A percentile compares a stretch with the other conserved stretches of the same genome.
phyloP scores from a whole-genome alignment of 2,329 filamentous ascomycete genomes.

The Aspergillus ochraceoroseus region DNA sequence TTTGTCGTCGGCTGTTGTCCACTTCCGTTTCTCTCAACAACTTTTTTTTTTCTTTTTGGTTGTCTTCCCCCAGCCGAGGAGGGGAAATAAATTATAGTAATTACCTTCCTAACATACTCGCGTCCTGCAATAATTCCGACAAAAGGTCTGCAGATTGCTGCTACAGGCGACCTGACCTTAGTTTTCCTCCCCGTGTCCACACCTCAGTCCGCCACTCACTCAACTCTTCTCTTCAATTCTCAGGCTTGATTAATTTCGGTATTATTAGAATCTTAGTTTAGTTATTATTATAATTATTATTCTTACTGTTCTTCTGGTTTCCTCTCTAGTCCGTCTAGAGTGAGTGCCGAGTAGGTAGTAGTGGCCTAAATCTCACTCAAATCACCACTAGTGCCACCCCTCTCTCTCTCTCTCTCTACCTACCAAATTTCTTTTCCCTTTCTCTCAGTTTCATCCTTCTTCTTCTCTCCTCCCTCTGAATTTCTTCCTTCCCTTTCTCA shows the following conservation, averaged over 20 bases:
- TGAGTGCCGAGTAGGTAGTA: background rate
- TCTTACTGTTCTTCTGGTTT: no score
- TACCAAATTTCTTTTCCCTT: constrained; percentile 11
- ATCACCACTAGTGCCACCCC: constrained; percentile 13
- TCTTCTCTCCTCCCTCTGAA: constrained; percentile 4
- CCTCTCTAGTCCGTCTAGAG: no score
- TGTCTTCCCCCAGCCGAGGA: constrained; percentile 5
- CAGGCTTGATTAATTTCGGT: background rate
- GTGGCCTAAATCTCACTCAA: background rate
- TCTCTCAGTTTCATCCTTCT: constrained; percentile 10
- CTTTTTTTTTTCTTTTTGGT: no score
- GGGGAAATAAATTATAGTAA: constrained; percentile 1
- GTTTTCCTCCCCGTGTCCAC: background rate
- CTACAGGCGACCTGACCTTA: constrained; percentile 3
- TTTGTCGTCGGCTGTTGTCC: constrained; percentile 5
- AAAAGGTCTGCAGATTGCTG: constrained; percentile 7
- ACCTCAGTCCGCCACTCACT: background rate
- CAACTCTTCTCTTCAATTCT: no score
- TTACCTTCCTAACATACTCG: no score
- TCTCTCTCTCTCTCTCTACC: constrained; percentile 11
- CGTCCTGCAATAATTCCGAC: no score
- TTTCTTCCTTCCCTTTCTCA: constrained; percentile 5
- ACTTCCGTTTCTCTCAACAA: constrained; percentile 4
- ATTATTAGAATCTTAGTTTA: no score
- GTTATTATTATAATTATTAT: no score